These are phyloP conservation scores for Podospora pseudocomata DNA, from an alignment of 495 filamentous ascomycete species.

Conservation along the genomic window DNA sequence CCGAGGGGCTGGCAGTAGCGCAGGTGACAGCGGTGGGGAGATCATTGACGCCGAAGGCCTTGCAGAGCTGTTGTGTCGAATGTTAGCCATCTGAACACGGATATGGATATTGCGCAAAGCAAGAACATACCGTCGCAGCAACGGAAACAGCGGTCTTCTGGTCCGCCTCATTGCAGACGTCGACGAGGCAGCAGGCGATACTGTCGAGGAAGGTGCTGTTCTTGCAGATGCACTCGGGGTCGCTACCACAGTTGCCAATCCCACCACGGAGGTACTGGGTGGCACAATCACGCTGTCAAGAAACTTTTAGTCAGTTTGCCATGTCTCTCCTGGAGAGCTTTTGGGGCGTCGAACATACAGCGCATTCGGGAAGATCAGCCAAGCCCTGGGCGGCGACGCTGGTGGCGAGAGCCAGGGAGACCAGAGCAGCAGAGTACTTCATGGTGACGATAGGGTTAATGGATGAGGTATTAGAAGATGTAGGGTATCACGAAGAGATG, in stretches of 20 bases:
- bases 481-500: background rate
- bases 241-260: constrained; percentile 53
- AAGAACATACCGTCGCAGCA: constrained; percentile 24
- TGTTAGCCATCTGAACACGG: background rate
- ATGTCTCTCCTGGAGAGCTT: background rate
- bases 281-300: constrained; percentile 52
- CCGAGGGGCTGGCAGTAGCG: constrained; percentile 28
- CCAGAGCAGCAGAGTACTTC: constrained; percentile 35
- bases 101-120: background rate
- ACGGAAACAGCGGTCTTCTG: constrained; percentile 44
- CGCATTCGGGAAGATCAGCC: constrained; percentile 52
- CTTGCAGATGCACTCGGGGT: constrained; percentile 67
- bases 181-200: constrained; percentile 65
- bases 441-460: constrained; percentile 28
- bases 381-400: constrained; percentile 38
- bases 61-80: constrained; percentile 32
- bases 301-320: constrained; percentile 4
- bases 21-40: constrained; percentile 36
- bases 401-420: constrained; percentile 32
- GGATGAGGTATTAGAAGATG: background rate
- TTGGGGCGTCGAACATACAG: constrained; percentile 37
- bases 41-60: constrained; percentile 28
- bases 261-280: constrained; percentile 41
- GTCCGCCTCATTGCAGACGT: constrained; percentile 51
- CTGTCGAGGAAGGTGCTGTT: constrained; percentile 53